A percentile compares a stretch with the other conserved stretches of the same genome.
Evolutionary conservation across 768 basidiomycete genomes (phyloP).

Genomic region (Suillus luteus): DNA sequence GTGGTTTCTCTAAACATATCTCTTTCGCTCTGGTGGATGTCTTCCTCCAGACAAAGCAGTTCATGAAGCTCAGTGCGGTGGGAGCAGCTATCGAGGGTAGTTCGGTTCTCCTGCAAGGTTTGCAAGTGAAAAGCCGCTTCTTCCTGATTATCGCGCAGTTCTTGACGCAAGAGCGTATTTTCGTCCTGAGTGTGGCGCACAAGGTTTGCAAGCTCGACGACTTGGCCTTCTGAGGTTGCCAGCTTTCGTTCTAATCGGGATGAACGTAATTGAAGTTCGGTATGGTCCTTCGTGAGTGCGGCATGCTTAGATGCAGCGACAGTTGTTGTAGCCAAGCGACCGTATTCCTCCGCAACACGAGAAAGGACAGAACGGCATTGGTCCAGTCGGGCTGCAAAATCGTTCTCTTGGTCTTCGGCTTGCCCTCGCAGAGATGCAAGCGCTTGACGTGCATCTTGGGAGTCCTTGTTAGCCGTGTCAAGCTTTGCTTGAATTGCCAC

Average conservation of each 20-base stretch:
- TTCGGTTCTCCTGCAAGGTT: conserved; percentile 13
- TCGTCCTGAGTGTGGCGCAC: conserved; percentile 59
- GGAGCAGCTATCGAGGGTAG: conserved; percentile 4
- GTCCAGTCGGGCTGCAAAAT: conserved; percentile 51
- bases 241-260: conserved; percentile 67
- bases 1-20: conserved; percentile 19
- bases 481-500: conserved; percentile 41
- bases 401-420: conserved; percentile 43
- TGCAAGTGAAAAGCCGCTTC: conserved; percentile 21
- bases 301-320: conserved; percentile 40
- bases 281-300: conserved; percentile 43
- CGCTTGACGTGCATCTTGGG: conserved; percentile 34
- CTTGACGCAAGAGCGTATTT: conserved; percentile 42
- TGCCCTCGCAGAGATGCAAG: conserved; percentile 35
- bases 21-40: conserved; percentile 15
- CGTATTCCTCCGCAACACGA: conserved; percentile 56
- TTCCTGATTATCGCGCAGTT: conserved; percentile 21
- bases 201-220: conserved; percentile 61
- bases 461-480: conserved; percentile 38
- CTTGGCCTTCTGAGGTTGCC: conserved; percentile 67
- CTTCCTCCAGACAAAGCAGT: conserved; percentile 22
- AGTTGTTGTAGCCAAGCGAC: conserved; percentile 46
- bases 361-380: conserved; percentile 47
- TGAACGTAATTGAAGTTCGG: conserved; percentile 41
- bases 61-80: conserved; percentile 7